Evolutionary conservation across 495 filamentous ascomycete species (phyloP).

Genomic region (Trichocladium antarcticum): DNA sequence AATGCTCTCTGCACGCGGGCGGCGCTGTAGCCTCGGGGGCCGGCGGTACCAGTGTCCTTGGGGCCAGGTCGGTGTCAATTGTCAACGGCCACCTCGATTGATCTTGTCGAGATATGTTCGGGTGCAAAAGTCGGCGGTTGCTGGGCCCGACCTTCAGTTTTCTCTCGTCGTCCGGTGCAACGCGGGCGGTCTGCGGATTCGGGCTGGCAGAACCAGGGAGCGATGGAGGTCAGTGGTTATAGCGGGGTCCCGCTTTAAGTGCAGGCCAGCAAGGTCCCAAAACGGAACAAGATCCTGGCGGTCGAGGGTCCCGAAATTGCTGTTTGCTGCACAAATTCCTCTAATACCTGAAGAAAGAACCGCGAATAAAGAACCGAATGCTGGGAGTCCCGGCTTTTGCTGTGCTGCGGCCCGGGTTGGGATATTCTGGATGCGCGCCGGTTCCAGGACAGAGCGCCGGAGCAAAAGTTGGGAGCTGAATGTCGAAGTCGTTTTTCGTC

Average conservation of each 20-base stretch:
- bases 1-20: not conserved
- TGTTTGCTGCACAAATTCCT: conserved; percentile 6
- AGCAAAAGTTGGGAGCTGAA: not conserved
- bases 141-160: conserved; percentile 16
- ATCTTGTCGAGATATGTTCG: conserved; percentile 5
- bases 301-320: not conserved
- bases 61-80: conserved; percentile 6
- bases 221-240: conserved; percentile 10
- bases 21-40: conserved; percentile 17
- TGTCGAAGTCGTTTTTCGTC: not conserved
- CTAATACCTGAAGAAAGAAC: conserved; percentile 4
- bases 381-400: not conserved
- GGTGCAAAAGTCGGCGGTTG: conserved; percentile 13
- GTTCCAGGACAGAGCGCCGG: not conserved
- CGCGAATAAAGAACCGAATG: conserved; percentile 1
- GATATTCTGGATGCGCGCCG: not conserved
- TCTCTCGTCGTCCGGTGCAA: conserved; percentile 32
- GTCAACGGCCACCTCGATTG: conserved; percentile 3
- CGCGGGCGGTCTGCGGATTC: conserved; percentile 26
- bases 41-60: conserved; percentile 2
- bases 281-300: not conserved
- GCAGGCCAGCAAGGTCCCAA: conserved; percentile 3
- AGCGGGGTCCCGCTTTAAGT: conserved; percentile 20
- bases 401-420: not conserved
- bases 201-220: conserved; percentile 18